phyloP scores from a whole-genome alignment of 805 yeast species.

The Candida tammaniensis region DNA sequence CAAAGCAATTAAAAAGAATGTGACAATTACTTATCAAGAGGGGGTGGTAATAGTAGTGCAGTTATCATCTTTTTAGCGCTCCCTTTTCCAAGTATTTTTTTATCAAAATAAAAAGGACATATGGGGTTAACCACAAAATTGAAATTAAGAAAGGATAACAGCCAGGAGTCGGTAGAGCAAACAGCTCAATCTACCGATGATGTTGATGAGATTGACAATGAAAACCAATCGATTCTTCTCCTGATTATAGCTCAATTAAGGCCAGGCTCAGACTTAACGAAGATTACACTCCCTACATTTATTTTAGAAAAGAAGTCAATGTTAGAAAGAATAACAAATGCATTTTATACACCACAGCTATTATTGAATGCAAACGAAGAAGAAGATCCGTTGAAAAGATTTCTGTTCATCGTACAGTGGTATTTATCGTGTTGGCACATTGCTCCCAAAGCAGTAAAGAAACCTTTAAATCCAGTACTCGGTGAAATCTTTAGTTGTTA shows the following conservation, averaged over 20 bases:
- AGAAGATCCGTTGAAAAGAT: conserved; percentile 62
- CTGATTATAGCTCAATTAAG: conserved; percentile 88
- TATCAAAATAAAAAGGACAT: neutral
- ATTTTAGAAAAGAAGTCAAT: conserved; percentile 92
- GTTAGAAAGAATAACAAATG: conserved; percentile 93
- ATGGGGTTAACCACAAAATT: conserved; percentile 10
- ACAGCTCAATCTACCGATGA: conserved; percentile 50
- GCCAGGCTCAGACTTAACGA: conserved; percentile 86
- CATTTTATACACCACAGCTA: conserved; percentile 74
- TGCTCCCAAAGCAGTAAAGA: conserved; percentile 97
- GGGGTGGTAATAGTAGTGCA: too few relatives aligned
- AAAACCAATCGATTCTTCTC: conserved; percentile 81
- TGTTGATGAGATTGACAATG: conserved; percentile 87
- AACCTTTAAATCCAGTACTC: conserved; percentile 91
- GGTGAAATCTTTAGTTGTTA: conserved; percentile 90
- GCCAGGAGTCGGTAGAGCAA: conserved; percentile 5
- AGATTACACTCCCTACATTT: conserved; percentile 93
- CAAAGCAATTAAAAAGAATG: too few relatives aligned
- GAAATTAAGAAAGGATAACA: conserved; percentile 8
- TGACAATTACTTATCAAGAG: too few relatives aligned
- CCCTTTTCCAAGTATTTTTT: too few relatives aligned
- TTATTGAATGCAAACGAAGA: conserved; percentile 64
- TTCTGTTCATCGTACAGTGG: conserved; percentile 77
- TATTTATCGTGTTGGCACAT: conserved; percentile 97
- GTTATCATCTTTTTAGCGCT: too few relatives aligned